phyloP scores from a whole-genome alignment of 139 green algal genomes.

The Picochlorum sp. region DNA sequence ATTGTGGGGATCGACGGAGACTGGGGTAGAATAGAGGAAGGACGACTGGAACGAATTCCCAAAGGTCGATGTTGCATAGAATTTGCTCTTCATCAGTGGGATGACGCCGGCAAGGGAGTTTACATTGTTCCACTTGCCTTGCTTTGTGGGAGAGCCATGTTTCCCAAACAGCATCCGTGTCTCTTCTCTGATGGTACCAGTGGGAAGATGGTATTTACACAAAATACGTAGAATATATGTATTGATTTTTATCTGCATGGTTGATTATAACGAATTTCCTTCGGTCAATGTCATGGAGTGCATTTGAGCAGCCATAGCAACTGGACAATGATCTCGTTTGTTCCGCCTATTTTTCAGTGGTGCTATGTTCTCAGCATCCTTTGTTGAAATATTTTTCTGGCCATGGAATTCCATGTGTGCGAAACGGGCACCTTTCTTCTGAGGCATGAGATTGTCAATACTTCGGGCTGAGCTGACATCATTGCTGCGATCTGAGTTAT shows the following conservation, averaged over 20 bases:
- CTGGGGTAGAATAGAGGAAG: conserved; percentile 31
- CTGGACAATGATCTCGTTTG: conserved; percentile 3
- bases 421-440: conserved; percentile 5
- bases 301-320: conserved; percentile 1
- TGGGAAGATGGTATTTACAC: no score
- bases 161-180: no score
- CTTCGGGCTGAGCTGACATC: conserved; percentile 6
- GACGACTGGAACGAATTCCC: conserved; percentile 32
- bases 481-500: background rate
- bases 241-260: background rate
- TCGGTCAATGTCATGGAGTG: conserved; percentile 9
- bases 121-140: no score
- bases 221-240: no score
- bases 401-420: background rate
- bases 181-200: no score
- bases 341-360: background rate
- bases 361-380: background rate
- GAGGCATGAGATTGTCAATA: conserved; percentile 5
- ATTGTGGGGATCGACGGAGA: conserved; percentile 75
- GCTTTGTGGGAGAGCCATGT: no score
- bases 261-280: background rate
- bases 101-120: no score
- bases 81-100: no score
- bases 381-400: background rate
- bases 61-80: conserved; percentile 13